phyloP scores from a whole-genome alignment of 2,329 filamentous ascomycete genomes.

The Fusarium miscanthi region DNA sequence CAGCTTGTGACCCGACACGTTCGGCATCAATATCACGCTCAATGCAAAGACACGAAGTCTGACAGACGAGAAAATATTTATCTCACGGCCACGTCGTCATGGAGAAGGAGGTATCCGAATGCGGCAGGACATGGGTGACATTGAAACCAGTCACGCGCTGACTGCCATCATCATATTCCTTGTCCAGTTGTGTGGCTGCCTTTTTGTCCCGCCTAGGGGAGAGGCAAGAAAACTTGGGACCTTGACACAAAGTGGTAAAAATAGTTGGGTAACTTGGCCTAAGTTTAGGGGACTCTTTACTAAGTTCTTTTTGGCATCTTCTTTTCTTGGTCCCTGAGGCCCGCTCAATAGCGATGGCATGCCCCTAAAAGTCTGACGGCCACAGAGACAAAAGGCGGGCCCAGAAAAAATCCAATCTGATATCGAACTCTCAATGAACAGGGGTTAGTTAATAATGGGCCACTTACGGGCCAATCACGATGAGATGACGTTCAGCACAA shows the following conservation, averaged over 20 bases:
- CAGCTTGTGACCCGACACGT: neutral
- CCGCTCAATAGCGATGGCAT: constrained; percentile 20
- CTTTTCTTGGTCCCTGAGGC: neutral
- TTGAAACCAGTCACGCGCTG: constrained; percentile 43
- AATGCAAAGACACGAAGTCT: neutral
- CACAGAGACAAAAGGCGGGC: constrained; percentile 31
- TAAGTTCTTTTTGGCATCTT: too few species aligned
- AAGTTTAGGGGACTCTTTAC: too few species aligned
- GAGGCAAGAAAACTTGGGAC: too few species aligned
- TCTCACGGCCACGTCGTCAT: constrained; percentile 38
- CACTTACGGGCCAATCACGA: constrained; percentile 49
- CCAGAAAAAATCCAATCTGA: constrained; percentile 50
- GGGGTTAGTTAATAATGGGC: constrained; percentile 44
- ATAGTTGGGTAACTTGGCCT: too few species aligned
- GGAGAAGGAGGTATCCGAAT: constrained; percentile 30
- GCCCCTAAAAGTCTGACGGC: constrained; percentile 39
- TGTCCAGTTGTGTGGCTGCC: constrained; percentile 40
- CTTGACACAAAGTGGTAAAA: too few species aligned
- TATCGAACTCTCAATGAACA: constrained; percentile 50
- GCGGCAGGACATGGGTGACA: constrained; percentile 38
- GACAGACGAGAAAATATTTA: constrained; percentile 2
- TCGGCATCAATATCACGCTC: neutral
- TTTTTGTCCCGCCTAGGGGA: neutral
- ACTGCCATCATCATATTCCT: constrained; percentile 37
- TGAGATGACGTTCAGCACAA: constrained; percentile 50